Percentiles rank a stretch among this genome's conserved stretches.
Evolutionary conservation across 768 basidiomycete genomes (phyloP).

Genomic region (Mycena floridula): DNA sequence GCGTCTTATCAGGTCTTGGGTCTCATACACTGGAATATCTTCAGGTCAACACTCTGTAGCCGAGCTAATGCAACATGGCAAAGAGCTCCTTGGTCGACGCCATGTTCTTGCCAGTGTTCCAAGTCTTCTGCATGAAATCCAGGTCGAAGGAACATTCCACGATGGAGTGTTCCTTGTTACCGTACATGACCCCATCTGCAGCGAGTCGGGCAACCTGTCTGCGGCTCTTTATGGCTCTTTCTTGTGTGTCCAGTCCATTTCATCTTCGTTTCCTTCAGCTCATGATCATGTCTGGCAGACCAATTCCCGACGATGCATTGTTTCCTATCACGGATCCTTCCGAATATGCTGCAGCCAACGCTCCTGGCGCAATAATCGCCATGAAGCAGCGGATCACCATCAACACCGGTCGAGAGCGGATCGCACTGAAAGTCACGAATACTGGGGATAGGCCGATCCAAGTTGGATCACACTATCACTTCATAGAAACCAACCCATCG

Average conservation of each 20-base stretch:
- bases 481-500: constrained; percentile 81
- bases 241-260: no score
- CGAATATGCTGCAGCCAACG: constrained; percentile 44
- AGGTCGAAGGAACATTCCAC: constrained; percentile 88
- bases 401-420: constrained; percentile 66
- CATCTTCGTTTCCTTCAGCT: no score
- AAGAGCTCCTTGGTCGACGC: constrained; percentile 76
- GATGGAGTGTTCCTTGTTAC: constrained; percentile 97
- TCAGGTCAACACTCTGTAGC: constrained; percentile 74
- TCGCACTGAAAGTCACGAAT: constrained; percentile 77
- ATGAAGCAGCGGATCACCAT: constrained; percentile 63
- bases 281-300: no score
- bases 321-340: constrained; percentile 55
- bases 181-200: constrained; percentile 91
- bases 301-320: constrained; percentile 55
- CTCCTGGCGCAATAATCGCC: constrained; percentile 74
- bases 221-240: constrained; percentile 96
- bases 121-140: constrained; percentile 73
- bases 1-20: no score
- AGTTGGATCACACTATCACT: constrained; percentile 93
- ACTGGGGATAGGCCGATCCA: constrained; percentile 92
- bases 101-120: constrained; percentile 87
- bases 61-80: constrained; percentile 92
- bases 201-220: constrained; percentile 67
- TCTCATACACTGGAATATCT: no score